Percentiles rank a stretch among this genome's conserved stretches.
Conservation (phyloP, 2,329 filamentous ascomycete species). For the Davidsoniella eucalypti region DNA sequence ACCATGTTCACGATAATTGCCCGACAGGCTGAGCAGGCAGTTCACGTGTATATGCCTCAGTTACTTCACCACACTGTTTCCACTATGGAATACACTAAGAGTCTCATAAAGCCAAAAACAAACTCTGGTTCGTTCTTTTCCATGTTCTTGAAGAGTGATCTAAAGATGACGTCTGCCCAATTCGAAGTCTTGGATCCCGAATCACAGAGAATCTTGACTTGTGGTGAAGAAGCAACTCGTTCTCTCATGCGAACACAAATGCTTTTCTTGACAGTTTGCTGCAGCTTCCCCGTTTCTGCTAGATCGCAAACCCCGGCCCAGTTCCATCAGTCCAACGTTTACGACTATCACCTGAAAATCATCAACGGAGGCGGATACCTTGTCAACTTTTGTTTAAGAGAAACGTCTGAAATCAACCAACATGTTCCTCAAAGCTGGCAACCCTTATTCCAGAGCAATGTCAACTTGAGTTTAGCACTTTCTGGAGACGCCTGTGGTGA, state of each 20-base stretch:
- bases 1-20: slow-evolving; percentile 8
- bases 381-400: slow-evolving; percentile 64
- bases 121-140: slow-evolving; percentile 52
- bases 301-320: slow-evolving; percentile 1
- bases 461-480: slow-evolving; percentile 1
- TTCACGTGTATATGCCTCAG: slow-evolving; percentile 67
- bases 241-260: slow-evolving; percentile 62
- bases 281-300: slow-evolving; percentile 6
- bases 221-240: slow-evolving; percentile 65
- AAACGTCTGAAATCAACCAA: slow-evolving; percentile 61
- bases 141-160: slow-evolving; percentile 38
- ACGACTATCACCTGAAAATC: slow-evolving; percentile 64
- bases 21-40: slow-evolving; percentile 57
- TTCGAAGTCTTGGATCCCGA: slow-evolving; percentile 23
- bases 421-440: slow-evolving; percentile 56
- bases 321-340: slow-evolving; percentile 64
- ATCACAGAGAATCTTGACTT: slow-evolving; percentile 27
- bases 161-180: slow-evolving; percentile 18
- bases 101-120: slow-evolving; percentile 38
- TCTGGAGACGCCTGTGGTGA: slow-evolving; percentile 6
- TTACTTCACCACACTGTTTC: slow-evolving; percentile 58
- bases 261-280: slow-evolving; percentile 31
- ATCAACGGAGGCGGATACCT: slow-evolving; percentile 61
- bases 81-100: slow-evolving; percentile 49
- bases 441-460: slow-evolving; percentile 17